Percentiles rank a stretch among this genome's conserved stretches.
Conservation (phyloP, 345 rosid genomes). For the Murraya paniculata region DNA sequence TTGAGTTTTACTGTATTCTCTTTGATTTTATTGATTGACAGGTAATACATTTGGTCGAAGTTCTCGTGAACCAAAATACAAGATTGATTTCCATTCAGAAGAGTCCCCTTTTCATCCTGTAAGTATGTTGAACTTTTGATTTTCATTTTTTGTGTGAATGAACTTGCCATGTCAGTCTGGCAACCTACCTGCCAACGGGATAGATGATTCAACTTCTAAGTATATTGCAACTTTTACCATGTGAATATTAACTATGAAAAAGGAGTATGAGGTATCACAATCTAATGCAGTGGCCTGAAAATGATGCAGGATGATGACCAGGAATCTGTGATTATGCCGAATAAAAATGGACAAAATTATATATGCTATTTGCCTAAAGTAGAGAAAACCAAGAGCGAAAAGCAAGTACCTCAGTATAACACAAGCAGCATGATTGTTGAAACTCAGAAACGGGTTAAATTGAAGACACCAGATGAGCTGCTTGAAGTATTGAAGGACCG, state of each 20-base stretch:
- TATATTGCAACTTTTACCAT: not conserved
- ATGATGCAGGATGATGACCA: constrained; percentile 65
- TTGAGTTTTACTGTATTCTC: not conserved
- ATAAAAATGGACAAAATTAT: constrained; percentile 57
- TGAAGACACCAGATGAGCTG: constrained; percentile 90
- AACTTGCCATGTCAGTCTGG: not conserved
- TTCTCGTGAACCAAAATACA: constrained; percentile 80
- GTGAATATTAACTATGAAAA: constrained; percentile 1
- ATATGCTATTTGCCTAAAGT: constrained; percentile 83
- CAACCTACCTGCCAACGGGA: not conserved
- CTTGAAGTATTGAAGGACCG: constrained; percentile 60
- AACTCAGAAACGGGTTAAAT: constrained; percentile 57
- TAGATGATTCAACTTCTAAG: not conserved
- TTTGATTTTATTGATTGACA: constrained; percentile 19
- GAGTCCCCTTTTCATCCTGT: constrained; percentile 80
- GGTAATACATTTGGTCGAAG: constrained; percentile 69
- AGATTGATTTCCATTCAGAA: constrained; percentile 66
- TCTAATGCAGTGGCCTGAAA: not conserved
- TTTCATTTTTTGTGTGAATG: not conserved
- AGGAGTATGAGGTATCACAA: constrained; percentile 1
- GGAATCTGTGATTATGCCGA: constrained; percentile 67
- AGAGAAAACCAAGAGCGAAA: constrained; percentile 54
- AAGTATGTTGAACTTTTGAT: constrained; percentile 24
- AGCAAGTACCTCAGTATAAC: constrained; percentile 47
- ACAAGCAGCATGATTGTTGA: constrained; percentile 77